Evolutionary conservation across 163 green algal species (phyloP).

Genomic region (Chlorella variabilis): DNA sequence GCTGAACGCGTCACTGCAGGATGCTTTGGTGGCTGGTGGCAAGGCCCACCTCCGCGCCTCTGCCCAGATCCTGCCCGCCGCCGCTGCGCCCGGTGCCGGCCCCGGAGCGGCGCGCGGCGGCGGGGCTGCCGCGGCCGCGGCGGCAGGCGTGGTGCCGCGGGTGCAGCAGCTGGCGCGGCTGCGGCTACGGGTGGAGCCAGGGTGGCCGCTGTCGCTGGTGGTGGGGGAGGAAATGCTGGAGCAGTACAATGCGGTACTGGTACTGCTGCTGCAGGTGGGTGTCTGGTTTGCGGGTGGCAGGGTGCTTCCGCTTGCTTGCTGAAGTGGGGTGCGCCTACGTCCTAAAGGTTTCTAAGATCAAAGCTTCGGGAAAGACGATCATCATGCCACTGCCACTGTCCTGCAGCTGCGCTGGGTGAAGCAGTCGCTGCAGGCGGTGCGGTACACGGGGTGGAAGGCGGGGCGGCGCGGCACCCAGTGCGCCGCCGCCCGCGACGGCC

Average conservation of each 20-base stretch:
- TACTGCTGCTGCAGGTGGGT: slow-evolving; percentile 60
- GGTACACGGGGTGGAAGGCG: slow-evolving; percentile 25
- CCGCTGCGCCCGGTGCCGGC: not conserved
- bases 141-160: not conserved
- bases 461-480: not conserved
- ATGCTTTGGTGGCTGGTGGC: slow-evolving; percentile 24
- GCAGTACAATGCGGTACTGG: slow-evolving; percentile 58
- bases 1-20: slow-evolving; percentile 55
- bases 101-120: no score
- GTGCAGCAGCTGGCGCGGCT: slow-evolving; percentile 50
- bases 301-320: no score
- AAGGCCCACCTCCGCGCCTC: not conserved
- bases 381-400: no score
- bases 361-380: no score
- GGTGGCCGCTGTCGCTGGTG: slow-evolving; percentile 59
- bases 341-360: no score
- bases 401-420: slow-evolving; percentile 40
- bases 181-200: slow-evolving; percentile 49
- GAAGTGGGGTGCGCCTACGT: no score
- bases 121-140: not conserved
- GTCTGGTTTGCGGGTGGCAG: no score
- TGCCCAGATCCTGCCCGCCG: not conserved
- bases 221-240: slow-evolving; percentile 44
- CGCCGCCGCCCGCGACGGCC: not conserved
- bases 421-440: slow-evolving; percentile 22